These are phyloP conservation scores for Lepiota subincarnata DNA, from an alignment of 768 basidiomycete genomes.

Conservation along the genomic window DNA sequence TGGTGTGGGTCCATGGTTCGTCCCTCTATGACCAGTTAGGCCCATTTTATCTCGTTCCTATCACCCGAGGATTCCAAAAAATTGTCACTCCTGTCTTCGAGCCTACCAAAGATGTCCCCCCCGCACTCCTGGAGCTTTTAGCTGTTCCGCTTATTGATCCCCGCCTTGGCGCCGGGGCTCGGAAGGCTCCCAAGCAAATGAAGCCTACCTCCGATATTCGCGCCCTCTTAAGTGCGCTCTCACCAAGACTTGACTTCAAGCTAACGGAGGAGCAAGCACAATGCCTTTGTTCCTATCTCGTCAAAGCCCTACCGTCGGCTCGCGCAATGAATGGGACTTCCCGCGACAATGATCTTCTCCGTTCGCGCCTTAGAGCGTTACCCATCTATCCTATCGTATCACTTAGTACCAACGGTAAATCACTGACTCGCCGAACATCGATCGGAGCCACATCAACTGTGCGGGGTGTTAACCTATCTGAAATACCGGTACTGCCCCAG, in stretches of 20 bases:
- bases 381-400: conserved; percentile 26
- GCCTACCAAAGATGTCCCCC: neutral
- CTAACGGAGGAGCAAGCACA: neutral
- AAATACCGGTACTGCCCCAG: neutral
- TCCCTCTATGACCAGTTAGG: neutral
- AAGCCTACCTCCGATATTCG: conserved; percentile 15
- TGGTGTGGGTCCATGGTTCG: conserved; percentile 17
- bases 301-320: conserved; percentile 4
- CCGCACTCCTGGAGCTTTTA: conserved; percentile 21
- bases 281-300: conserved; percentile 2
- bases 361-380: conserved; percentile 16
- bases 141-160: conserved; percentile 33
- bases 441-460: neutral
- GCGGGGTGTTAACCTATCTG: neutral
- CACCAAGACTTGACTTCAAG: neutral
- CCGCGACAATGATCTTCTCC: conserved; percentile 6
- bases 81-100: conserved; percentile 26
- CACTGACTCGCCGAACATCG: neutral
- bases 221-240: conserved; percentile 25
- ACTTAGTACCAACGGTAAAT: conserved; percentile 9
- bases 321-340: conserved; percentile 3
- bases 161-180: conserved; percentile 18
- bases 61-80: conserved; percentile 23
- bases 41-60: conserved; percentile 30
- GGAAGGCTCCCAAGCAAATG: neutral